A percentile compares a stretch with the other conserved stretches of the same genome.
Evolutionary conservation across 495 filamentous ascomycete species (phyloP).

Genomic region (Saxophila tyrrhenica): DNA sequence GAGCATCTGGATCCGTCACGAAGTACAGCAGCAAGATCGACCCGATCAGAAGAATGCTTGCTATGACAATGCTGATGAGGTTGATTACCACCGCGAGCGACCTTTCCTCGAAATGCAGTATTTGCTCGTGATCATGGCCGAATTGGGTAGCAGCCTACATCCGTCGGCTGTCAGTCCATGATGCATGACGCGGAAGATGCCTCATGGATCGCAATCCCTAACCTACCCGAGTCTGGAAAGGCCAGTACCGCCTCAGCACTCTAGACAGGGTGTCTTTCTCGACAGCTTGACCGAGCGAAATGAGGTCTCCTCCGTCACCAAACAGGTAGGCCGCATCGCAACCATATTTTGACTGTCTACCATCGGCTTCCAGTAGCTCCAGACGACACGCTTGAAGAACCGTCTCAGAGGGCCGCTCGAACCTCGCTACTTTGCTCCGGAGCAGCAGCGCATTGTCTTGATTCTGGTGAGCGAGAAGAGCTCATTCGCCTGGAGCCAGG

Average conservation of each 20-base stretch:
- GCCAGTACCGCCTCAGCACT: neutral
- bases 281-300: neutral
- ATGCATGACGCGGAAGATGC: too few species aligned
- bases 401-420: neutral
- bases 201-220: too few species aligned
- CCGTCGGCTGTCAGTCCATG: too few species aligned
- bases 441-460: neutral
- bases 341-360: neutral
- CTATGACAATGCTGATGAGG: neutral
- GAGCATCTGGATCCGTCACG: neutral
- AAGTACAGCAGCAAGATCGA: conserved; percentile 1
- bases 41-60: neutral
- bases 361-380: neutral
- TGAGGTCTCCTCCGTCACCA: neutral
- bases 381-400: neutral
- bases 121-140: neutral
- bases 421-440: neutral
- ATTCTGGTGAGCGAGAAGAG: neutral
- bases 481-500: too few species aligned
- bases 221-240: neutral
- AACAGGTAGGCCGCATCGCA: neutral
- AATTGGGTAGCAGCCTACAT: neutral
- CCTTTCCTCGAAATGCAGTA: neutral
- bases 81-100: neutral
- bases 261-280: neutral